phyloP scores from a whole-genome alignment of 116 monocot genomes.

The Zostera marina region DNA sequence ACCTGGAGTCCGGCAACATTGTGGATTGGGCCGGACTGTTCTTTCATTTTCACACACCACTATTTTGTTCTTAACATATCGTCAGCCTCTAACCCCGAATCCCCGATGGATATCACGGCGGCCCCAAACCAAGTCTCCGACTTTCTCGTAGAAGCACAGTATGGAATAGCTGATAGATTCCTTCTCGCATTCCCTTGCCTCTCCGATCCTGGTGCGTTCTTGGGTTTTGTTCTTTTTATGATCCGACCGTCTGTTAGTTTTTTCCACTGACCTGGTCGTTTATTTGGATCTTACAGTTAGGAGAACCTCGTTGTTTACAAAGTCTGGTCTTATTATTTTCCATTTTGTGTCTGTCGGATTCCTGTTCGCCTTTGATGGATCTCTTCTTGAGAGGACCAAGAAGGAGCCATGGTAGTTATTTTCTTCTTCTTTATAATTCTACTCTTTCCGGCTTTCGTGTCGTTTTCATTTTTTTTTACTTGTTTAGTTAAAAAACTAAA shows the following conservation, averaged over 20 bases:
- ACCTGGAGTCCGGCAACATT: too few relatives aligned
- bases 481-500: neutral
- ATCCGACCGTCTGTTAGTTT: neutral
- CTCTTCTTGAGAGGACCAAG: slow-evolving; percentile 27
- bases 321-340: slow-evolving; percentile 29
- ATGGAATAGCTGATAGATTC: slow-evolving; percentile 25
- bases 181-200: slow-evolving; percentile 28
- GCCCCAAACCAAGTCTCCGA: slow-evolving; percentile 7
- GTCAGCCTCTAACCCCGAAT: too few relatives aligned
- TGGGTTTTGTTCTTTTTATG: neutral
- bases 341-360: slow-evolving; percentile 51
- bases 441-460: slow-evolving; percentile 38
- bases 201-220: slow-evolving; percentile 29
- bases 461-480: neutral
- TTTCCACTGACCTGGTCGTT: neutral
- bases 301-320: slow-evolving; percentile 47
- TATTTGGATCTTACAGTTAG: slow-evolving; percentile 2
- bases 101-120: slow-evolving; percentile 10
- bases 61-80: too few relatives aligned
- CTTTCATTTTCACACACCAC: too few relatives aligned
- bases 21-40: too few relatives aligned
- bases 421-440: slow-evolving; percentile 60
- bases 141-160: slow-evolving; percentile 11
- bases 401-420: slow-evolving; percentile 49
- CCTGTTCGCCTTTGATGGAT: slow-evolving; percentile 40